Conservation (phyloP, 2,329 filamentous ascomycete genomes). For the Colletotrichum somersetense region DNA sequence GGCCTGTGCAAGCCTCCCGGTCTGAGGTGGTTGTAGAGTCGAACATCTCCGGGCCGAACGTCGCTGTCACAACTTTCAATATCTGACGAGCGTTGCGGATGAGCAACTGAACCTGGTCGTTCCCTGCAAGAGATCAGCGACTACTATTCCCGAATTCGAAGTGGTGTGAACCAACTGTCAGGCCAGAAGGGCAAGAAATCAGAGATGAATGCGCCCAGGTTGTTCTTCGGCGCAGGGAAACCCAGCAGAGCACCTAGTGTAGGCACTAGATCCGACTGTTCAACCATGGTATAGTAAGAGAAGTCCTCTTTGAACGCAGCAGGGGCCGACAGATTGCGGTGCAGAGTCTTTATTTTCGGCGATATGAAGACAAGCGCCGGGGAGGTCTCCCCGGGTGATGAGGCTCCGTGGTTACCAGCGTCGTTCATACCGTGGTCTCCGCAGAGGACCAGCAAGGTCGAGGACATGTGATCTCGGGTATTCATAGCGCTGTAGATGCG, state of each 20-base stretch:
- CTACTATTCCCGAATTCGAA: constrained; percentile 23
- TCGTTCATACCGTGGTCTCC: constrained; percentile 99
- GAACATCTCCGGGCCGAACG: constrained; percentile 69
- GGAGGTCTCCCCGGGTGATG: constrained; percentile 92
- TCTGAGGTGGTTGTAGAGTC: constrained; percentile 45
- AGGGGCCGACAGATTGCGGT: constrained; percentile 62
- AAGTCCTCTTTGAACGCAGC: constrained; percentile 75
- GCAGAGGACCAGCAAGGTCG: constrained; percentile 85
- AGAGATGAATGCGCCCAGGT: constrained; percentile 85
- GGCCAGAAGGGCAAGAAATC: constrained; percentile 85
- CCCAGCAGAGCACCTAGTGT: constrained; percentile 89
- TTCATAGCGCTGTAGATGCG: constrained; percentile 83
- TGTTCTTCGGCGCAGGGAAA: constrained; percentile 90
- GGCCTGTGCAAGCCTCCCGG: constrained; percentile 49
- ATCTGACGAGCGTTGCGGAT: constrained; percentile 86
- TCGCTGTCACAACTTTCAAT: constrained; percentile 79
- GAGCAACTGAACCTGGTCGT: constrained; percentile 76
- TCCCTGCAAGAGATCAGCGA: constrained; percentile 49
- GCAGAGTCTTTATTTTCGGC: constrained; percentile 77
- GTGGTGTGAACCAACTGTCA: constrained; percentile 60
- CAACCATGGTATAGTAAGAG: constrained; percentile 85
- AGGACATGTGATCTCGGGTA: constrained; percentile 75
- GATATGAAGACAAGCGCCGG: constrained; percentile 92
- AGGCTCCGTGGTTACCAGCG: constrained; percentile 95
- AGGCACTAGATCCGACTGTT: constrained; percentile 94